Evolutionary conservation across 2,329 filamentous ascomycete genomes (phyloP).

Genomic region (Aureobasidium sp.): DNA sequence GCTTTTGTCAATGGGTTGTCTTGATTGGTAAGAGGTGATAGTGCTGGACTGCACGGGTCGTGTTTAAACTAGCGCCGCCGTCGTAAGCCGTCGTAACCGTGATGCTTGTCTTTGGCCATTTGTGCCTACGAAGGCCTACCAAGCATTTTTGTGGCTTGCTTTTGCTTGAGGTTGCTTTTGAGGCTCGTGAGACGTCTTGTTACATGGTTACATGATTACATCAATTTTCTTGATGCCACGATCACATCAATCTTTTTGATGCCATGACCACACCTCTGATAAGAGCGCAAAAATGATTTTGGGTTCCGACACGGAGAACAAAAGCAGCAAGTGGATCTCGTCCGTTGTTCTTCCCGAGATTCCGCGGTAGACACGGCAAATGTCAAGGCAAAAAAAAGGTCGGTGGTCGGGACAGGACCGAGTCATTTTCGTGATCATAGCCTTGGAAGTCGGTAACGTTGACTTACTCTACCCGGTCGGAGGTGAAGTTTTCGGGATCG

Average conservation of each 20-base stretch:
- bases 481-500: too few species aligned
- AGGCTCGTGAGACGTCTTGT: neutral
- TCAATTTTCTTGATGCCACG: neutral
- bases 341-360: neutral
- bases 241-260: neutral
- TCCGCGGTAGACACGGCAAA: neutral
- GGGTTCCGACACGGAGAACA: neutral
- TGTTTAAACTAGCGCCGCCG: neutral
- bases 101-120: neutral
- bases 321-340: neutral
- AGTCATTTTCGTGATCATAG: neutral
- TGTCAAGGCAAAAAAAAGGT: neutral
- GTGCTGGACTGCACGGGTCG: neutral
- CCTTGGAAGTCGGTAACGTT: too few species aligned
- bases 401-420: neutral
- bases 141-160: neutral
- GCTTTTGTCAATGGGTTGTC: neutral
- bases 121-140: neutral
- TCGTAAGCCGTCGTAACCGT: conserved; percentile 8
- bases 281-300: neutral
- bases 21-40: neutral
- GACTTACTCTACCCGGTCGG: too few species aligned
- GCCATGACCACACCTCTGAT: neutral
- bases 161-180: neutral
- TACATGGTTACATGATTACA: neutral